A percentile compares a stretch with the other conserved stretches of the same genome.
These are phyloP conservation scores for Thalassiosira hispida DNA, from an alignment of 352 stramenopile species.

Conservation along the genomic window DNA sequence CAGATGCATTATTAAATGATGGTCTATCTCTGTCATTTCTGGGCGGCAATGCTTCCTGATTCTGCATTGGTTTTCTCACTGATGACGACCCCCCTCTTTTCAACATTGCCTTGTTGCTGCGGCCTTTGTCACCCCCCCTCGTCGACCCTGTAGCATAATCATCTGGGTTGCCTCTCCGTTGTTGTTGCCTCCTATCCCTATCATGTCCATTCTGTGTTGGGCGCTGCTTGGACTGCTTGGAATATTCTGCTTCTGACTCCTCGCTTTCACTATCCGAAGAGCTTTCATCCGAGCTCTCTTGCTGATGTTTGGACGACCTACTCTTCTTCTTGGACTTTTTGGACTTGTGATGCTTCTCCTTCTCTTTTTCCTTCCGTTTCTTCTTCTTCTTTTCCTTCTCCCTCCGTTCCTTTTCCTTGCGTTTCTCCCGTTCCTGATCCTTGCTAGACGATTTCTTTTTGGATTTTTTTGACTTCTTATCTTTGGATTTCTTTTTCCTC, in stretches of 20 bases:
- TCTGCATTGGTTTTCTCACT: background rate
- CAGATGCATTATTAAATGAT: background rate
- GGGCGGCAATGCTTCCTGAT: background rate
- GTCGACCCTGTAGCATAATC: background rate
- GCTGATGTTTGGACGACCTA: background rate
- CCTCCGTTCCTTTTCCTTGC: constrained; percentile 6
- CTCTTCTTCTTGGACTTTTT: background rate
- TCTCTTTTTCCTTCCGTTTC: constrained; percentile 6
- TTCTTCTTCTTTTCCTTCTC: constrained; percentile 18
- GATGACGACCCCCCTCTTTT: background rate
- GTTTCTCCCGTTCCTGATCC: background rate
- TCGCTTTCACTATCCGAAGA: constrained; percentile 10
- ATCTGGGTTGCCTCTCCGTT: background rate
- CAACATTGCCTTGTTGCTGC: constrained; percentile 1
- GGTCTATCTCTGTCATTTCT: background rate
- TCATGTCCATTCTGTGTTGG: background rate
- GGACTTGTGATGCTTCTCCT: constrained; percentile 16
- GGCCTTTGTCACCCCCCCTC: background rate
- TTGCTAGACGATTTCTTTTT: constrained; percentile 10
- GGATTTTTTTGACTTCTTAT: constrained; percentile 10
- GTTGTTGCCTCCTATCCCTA: too few species aligned
- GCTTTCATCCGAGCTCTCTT: constrained; percentile 6
- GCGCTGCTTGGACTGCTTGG: background rate
- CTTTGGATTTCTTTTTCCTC: constrained; percentile 19
- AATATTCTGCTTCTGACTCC: background rate